A percentile compares a stretch with the other conserved stretches of the same genome.
Evolutionary conservation across 768 basidiomycete species (phyloP).

Genomic region (Suillus variegatus): DNA sequence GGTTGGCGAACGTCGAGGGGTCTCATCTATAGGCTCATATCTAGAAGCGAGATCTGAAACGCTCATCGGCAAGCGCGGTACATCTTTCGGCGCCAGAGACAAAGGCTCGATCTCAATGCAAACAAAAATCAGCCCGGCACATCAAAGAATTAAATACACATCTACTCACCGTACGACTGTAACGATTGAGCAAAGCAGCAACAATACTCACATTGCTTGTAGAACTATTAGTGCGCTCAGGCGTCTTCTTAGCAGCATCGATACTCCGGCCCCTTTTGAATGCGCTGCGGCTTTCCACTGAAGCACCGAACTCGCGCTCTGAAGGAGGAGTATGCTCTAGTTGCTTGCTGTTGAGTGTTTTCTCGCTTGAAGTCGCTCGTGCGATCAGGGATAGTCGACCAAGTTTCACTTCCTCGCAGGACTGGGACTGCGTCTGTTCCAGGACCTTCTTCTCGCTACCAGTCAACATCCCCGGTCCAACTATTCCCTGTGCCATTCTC

Average conservation of each 20-base stretch:
- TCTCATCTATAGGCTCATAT: constrained; percentile 52
- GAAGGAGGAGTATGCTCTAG: constrained; percentile 11
- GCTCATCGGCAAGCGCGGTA: constrained; percentile 63
- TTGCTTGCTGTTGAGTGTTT: constrained; percentile 21
- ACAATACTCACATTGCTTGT: constrained; percentile 61
- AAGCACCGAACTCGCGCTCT: constrained; percentile 38
- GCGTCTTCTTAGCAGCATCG: constrained; percentile 32
- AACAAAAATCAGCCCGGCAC: constrained; percentile 7
- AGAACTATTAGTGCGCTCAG: constrained; percentile 56
- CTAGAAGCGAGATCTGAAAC: constrained; percentile 65
- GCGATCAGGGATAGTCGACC: constrained; percentile 25
- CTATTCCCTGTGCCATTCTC: background rate
- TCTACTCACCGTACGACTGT: constrained; percentile 53
- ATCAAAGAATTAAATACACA: constrained; percentile 5
- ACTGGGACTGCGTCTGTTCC: background rate
- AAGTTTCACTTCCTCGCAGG: constrained; percentile 13
- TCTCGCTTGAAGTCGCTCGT: constrained; percentile 20
- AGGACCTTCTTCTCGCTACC: constrained; percentile 5
- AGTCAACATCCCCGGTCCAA: background rate
- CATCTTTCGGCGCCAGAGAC: constrained; percentile 59
- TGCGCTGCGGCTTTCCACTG: constrained; percentile 18
- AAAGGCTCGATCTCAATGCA: constrained; percentile 45
- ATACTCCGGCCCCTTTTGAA: constrained; percentile 29
- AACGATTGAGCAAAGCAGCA: constrained; percentile 68
- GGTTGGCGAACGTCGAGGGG: constrained; percentile 43